A percentile compares a stretch with the other conserved stretches of the same genome.
Conservation (phyloP, 148 eudicot genomes). For the Rhododendron ferrugineum region DNA sequence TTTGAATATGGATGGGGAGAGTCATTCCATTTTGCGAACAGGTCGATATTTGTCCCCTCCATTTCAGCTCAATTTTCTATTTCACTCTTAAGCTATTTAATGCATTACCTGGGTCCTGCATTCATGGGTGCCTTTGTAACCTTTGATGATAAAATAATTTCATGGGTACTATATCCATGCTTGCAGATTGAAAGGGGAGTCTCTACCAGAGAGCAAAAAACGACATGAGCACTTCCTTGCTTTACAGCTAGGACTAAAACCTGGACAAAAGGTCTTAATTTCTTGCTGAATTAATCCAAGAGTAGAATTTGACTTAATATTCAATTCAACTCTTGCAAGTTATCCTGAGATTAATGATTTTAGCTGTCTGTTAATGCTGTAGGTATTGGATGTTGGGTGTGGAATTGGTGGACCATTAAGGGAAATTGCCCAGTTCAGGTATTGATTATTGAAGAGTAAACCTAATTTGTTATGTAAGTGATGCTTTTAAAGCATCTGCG, state of each 20-base stretch:
- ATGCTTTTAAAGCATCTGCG: not conserved
- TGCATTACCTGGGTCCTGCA: not conserved
- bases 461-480: not conserved
- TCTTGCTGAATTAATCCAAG: not conserved
- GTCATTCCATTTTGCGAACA: slow-evolving; percentile 92
- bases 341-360: not conserved
- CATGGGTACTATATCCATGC: not conserved
- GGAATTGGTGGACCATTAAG: slow-evolving; percentile 10
- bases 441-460: not conserved
- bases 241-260: slow-evolving; percentile 74
- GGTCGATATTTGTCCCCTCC: slow-evolving; percentile 28
- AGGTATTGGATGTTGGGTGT: slow-evolving; percentile 8
- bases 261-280: slow-evolving; percentile 72
- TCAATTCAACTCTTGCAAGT: not conserved
- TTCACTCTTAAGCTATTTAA: not conserved
- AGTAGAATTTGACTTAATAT: not conserved
- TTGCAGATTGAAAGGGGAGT: slow-evolving; percentile 88
- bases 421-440: slow-evolving; percentile 7
- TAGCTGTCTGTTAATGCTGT: not conserved
- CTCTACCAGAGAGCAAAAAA: slow-evolving; percentile 92
- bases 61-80: not conserved
- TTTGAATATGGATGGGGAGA: slow-evolving; percentile 99
- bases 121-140: not conserved
- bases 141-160: not conserved
- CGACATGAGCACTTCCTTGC: slow-evolving; percentile 96